Base-by-base conservation (phyloP, 129 eudicot species). In the Helianthus annuus region DNA sequence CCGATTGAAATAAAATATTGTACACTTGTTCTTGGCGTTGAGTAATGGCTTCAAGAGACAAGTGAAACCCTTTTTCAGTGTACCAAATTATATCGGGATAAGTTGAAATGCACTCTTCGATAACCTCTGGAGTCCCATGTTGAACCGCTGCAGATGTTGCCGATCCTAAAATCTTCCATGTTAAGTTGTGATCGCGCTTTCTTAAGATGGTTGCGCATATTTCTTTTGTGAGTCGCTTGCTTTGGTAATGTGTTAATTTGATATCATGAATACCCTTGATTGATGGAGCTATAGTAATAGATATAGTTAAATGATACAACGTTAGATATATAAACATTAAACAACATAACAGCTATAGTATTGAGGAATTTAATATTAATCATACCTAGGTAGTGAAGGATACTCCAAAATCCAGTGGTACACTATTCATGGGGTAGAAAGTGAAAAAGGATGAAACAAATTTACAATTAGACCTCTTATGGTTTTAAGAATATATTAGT, bases 81-180 rank as follows among this genome's bases (percentile, higher is more conserved):
- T 83, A 76, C 85, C 82, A 83, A 12, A 79, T 61, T 36, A 83
- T 76, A 68, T 72, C 85, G 1, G 88, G 88, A 64, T 83, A 83
- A 12, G 76, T 64, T 38, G 24, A 11, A 10, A 70, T 38, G 59
- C 72, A 68, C 27, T 68, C 45, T 1, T 68, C 58, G 27, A 68
- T 13, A 4, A 68, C 24, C 67, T 66, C 57, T 10, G 38, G 56
- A 22, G 42, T 66, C 4, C 71, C 71, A 7, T 66, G 11, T n/a
- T 63, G 38, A 39, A 73, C 70, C 10, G 61, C 61, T 48, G 34
- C 27, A 32, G 45, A 34, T 49, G 39, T 51, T 19, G 70, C 69
- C 6, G 75, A 39, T 70, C 75, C 75, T 54, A 70, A 70, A 3
- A 53, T 70, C 52, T 52, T 73, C 70, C 48, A 63, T 10, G 62